phyloP scores from a whole-genome alignment of 495 filamentous ascomycete species.

The Penicillium alfredii region DNA sequence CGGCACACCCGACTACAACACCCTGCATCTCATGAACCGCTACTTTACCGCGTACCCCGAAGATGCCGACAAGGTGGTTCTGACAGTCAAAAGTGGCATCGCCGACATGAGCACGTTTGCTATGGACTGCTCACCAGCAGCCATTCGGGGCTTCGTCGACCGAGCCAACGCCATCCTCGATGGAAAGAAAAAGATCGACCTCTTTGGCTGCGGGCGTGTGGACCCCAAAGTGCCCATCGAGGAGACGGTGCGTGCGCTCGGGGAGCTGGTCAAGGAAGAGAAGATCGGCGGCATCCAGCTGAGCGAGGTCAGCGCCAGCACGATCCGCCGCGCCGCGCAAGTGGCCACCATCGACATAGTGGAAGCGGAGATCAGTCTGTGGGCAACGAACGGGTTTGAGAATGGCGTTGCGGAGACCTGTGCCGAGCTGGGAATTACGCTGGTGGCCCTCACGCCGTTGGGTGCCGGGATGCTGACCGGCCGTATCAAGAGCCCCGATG shows the following conservation, averaged over 20 bases:
- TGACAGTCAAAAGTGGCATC: conserved; percentile 59
- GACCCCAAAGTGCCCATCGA: conserved; percentile 54
- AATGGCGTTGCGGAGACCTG: conserved; percentile 63
- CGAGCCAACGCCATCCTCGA: conserved; percentile 49
- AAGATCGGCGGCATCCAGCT: conserved; percentile 55
- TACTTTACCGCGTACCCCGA: conserved; percentile 66
- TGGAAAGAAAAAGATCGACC: conserved; percentile 65
- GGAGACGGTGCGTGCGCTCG: conserved; percentile 39
- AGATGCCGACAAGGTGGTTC: conserved; percentile 58
- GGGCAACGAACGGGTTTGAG: conserved; percentile 47
- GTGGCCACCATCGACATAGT: conserved; percentile 55
- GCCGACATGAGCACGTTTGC: conserved; percentile 17
- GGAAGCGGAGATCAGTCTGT: conserved; percentile 66
- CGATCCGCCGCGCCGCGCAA: conserved; percentile 59
- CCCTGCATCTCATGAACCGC: conserved; percentile 53
- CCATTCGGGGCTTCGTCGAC: conserved; percentile 49
- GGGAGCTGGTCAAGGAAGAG: conserved; percentile 37
- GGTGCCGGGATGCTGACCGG: conserved; percentile 48
- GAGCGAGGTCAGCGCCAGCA: conserved; percentile 55
- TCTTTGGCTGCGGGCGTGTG: conserved; percentile 64
- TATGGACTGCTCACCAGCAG: conserved; percentile 46
- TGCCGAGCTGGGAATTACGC: conserved; percentile 52
- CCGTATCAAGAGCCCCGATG: conserved; percentile 48
- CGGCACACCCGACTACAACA: conserved; percentile 34
- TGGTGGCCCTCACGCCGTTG: conserved; percentile 55